Evolutionary conservation across 1,284 basidiomycete genomes (phyloP), one percentile per base, ranked within the genome.

Genomic region (Inonotus obliquus): DNA sequence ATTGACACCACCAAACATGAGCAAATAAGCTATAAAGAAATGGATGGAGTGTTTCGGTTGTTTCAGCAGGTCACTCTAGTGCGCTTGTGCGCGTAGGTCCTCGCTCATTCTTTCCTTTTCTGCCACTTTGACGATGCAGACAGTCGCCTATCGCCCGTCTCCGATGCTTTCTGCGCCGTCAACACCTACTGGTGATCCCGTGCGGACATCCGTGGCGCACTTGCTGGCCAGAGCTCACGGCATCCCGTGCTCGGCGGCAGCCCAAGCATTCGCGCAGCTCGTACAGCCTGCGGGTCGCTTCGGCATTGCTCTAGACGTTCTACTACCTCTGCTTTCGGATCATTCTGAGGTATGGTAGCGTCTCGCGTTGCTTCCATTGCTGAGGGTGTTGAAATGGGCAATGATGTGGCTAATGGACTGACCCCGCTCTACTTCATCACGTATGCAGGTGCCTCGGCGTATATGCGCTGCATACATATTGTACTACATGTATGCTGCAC

Each of bases 271-370:
- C 71, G 75, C 77, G 27, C 84, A 88, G 73, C 80, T 89, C 63
- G 86, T 89, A 25, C 86, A 85, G 71, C 85, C 84, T 23, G 82
- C 80, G 54, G 79, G 83, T 71, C 81, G 88, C 64, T 91, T 91
- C 73, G 86, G 88, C 76, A 79, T 90, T 70, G 87, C 88, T 69
- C 81, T 91, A 67, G 89, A 91, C 75, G 84, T 83, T 75, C 74
- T 91, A 67, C 75, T 90, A 70, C 88, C 88, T 23, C 75, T 88
- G 67, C 79, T 90, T 66, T 86, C 57, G 67, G 82, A 77, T 23
- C 63, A 65, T 35, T 67, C 65, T 52, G 71, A 73, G 59, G 74
- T 75, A 39, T 63, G 71, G n/a, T 29, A 32, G 10, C 11, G 6
- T 45, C 14, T 27, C 29, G 14, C 27, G 56, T 37, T 41, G 32